A percentile compares a stretch with the other conserved stretches of the same genome.
Evolutionary conservation across 306 rosid genomes (phyloP).

Genomic region (Mimosa bimucronata): DNA sequence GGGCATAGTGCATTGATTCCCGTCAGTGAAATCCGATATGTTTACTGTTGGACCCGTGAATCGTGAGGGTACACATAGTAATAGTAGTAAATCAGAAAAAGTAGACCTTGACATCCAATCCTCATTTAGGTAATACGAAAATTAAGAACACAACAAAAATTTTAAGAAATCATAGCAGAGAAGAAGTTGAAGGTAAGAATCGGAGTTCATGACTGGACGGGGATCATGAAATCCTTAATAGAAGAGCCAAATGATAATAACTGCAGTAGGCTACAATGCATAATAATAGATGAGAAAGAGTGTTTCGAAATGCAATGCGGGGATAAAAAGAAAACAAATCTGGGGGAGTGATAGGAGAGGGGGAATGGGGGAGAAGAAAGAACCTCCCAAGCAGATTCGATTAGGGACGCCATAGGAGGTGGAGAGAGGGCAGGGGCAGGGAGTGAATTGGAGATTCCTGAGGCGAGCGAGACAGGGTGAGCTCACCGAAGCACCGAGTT

Average conservation of each 20-base stretch:
- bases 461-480: neutral
- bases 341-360: slow-evolving; percentile 12
- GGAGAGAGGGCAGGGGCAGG: neutral
- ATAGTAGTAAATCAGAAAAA: neutral
- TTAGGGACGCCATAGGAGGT: slow-evolving; percentile 55
- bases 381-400: slow-evolving; percentile 82
- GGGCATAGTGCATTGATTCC: neutral
- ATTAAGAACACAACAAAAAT: neutral
- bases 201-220: slow-evolving; percentile 6
- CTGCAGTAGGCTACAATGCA: neutral
- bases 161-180: neutral
- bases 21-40: neutral
- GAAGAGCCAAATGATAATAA: slow-evolving; percentile 1
- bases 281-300: neutral
- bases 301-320: slow-evolving; percentile 27
- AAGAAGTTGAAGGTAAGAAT: neutral
- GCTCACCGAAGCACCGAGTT: neutral
- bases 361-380: neutral
- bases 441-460: neutral
- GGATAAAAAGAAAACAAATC: slow-evolving; percentile 41
- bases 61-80: neutral
- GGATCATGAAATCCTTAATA: neutral
- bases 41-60: neutral
- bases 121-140: neutral
- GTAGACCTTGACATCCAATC: neutral